Base-by-base conservation (phyloP, 2,329 filamentous ascomycete genomes). In the Malbranchea zuffiana region DNA sequence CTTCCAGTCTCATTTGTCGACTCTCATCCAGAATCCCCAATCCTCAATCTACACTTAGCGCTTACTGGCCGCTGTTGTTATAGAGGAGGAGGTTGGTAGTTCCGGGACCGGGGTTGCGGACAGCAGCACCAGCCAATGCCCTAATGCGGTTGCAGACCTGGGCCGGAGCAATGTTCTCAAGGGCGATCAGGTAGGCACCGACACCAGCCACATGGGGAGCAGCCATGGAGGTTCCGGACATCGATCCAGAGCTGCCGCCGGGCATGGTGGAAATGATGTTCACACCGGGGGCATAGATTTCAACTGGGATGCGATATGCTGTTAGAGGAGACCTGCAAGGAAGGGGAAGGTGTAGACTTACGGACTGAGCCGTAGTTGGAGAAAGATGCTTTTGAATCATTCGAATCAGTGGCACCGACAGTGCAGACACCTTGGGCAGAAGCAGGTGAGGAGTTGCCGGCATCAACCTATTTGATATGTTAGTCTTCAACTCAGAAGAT, bases 221-320 rank as follows among this genome's bases (percentile, higher is more conserved):
- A 17, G 57, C 54, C 51, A 57, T 56, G 7, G 57, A 60, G 27
- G 57, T 60, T 30, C 57, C 56, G 12, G 51, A 57, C 33, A 58
- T 50, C 37, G 44, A 48, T 47, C 72, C 67, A 44, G 70, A 62
- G 36, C 64, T 60, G 26, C 60, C 63, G 39, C 56, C 55, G 16
- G 57, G 62, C 11, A 65, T 74, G 4, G 69, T 50, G 20, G 62
- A 67, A 10, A 69, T 56, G 40, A 77, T 66, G 44, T 65, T 46
- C 42, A 67, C 60, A 24, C 73, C 73, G 0, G 73, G 72, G 8
- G 71, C 72, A 47, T 70, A 76, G 48, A 77, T 55, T 48, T 75
- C 71, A 28, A 74, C 65, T 46, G 24, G n/a, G n/a, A n/a, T n/a
- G n/a, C n/a, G n/a, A n/a, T n/a, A n/a, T n/a, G n/a, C n/a, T n/a